Conservation (phyloP, 306 rosid genomes). For the Cucurbita argyrosperma region DNA sequence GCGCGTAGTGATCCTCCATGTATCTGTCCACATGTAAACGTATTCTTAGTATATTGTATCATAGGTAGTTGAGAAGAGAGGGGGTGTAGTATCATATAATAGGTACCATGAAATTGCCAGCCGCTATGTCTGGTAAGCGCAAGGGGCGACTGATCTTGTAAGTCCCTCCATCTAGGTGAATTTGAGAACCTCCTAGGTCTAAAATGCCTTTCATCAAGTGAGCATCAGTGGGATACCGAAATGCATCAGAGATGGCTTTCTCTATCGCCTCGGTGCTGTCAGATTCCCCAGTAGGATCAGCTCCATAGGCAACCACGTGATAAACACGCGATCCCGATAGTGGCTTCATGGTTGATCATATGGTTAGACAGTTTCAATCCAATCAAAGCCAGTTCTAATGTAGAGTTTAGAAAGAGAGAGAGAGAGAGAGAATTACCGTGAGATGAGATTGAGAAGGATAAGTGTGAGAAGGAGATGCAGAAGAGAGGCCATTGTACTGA, state of each 20-base stretch:
- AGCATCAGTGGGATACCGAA: background rate
- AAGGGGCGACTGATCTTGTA: slow-evolving; percentile 27
- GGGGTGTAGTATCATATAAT: background rate
- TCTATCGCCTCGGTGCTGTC: slow-evolving; percentile 30
- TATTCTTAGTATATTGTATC: no score
- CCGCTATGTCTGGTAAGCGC: slow-evolving; percentile 13
- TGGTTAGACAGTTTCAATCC: background rate
- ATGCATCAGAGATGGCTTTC: slow-evolving; percentile 19
- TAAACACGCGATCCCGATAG: slow-evolving; percentile 14
- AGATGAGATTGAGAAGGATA: background rate
- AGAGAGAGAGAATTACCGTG: background rate
- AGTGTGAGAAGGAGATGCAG: background rate
- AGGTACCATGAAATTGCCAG: slow-evolving; percentile 25
- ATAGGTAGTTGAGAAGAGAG: no score
- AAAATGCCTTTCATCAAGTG: slow-evolving; percentile 21
- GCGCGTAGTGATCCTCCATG: slow-evolving; percentile 33
- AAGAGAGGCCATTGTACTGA: background rate
- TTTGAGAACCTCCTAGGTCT: slow-evolving; percentile 25
- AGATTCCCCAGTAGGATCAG: slow-evolving; percentile 24
- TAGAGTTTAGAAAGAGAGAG: background rate
- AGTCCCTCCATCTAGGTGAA: slow-evolving; percentile 33
- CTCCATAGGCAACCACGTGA: slow-evolving; percentile 23
- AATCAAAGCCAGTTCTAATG: background rate
- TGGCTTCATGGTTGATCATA: background rate
- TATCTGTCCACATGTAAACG: slow-evolving; percentile 10